phyloP scores from a whole-genome alignment of 1,284 basidiomycete genomes.

The Puccinia triticina region DNA sequence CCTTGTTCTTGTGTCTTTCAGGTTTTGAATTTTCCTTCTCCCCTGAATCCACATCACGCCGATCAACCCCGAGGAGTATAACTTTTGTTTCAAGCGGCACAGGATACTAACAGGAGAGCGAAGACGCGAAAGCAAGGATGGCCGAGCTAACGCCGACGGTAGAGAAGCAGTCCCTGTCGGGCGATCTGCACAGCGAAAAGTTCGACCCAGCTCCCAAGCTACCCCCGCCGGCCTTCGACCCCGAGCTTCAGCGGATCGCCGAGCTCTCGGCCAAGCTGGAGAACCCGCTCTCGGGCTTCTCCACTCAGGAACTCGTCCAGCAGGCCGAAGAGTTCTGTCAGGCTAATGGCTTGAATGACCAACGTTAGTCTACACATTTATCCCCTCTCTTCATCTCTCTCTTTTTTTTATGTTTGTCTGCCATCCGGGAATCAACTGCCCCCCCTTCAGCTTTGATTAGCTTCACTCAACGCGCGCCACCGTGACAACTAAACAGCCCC shows the following conservation, averaged over 20 bases:
- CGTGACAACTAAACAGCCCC: too few species aligned
- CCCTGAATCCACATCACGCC: too few species aligned
- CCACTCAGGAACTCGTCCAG: slow-evolving; percentile 9
- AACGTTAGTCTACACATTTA: neutral
- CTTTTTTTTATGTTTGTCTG: too few species aligned
- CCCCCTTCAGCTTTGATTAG: too few species aligned
- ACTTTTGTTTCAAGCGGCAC: too few species aligned
- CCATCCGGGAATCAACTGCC: too few species aligned
- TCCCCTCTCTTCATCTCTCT: neutral
- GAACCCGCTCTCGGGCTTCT: slow-evolving; percentile 33
- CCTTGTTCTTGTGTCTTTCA: too few species aligned
- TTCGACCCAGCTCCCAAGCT: neutral
- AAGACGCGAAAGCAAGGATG: neutral
- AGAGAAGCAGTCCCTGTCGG: neutral
- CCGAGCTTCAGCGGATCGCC: slow-evolving; percentile 19
- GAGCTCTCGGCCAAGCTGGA: slow-evolving; percentile 41
- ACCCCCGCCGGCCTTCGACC: neutral
- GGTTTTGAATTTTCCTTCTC: too few species aligned
- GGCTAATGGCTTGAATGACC: slow-evolving; percentile 16
- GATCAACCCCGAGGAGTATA: too few species aligned
- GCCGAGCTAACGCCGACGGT: neutral
- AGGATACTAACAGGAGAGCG: too few species aligned
- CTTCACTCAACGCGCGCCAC: too few species aligned
- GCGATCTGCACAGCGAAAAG: neutral
- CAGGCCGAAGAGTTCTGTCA: slow-evolving; percentile 41